phyloP scores from a whole-genome alignment of 345 rosid species.

The Hibiscus mutabilis region DNA sequence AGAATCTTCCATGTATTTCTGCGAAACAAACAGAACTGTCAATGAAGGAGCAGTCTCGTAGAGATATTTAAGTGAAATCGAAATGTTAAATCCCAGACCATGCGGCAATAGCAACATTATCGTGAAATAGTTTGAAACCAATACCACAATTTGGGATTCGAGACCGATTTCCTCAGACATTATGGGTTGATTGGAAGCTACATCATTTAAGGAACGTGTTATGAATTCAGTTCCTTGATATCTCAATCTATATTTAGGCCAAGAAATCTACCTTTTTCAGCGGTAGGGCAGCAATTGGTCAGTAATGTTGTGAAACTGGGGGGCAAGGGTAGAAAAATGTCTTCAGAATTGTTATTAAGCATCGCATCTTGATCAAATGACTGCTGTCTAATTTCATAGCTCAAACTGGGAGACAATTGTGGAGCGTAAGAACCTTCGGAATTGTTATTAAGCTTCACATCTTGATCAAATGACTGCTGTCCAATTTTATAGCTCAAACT shows the following conservation, averaged over 20 bases:
- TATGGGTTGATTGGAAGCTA: constrained; percentile 30
- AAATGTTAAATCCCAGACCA: constrained; percentile 1
- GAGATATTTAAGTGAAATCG: not conserved
- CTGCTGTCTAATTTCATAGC: constrained; percentile 35
- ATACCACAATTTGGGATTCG: constrained; percentile 73
- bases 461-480: not conserved
- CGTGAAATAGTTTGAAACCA: not conserved
- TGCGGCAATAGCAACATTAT: no score
- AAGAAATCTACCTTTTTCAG: constrained; percentile 40
- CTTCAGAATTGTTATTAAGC: constrained; percentile 20
- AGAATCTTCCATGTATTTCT: constrained; percentile 81
- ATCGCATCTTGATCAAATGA: constrained; percentile 20
- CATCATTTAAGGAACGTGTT: constrained; percentile 15
- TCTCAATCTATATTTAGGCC: not conserved
- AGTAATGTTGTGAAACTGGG: constrained; percentile 79
- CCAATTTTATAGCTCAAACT: constrained; percentile 31
- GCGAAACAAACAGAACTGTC: constrained; percentile 24
- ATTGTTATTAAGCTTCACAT: not conserved
- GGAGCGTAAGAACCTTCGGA: not conserved
- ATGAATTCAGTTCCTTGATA: constrained; percentile 11
- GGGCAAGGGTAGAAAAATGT: constrained; percentile 37
- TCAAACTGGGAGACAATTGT: constrained; percentile 24
- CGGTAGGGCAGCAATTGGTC: constrained; percentile 42
- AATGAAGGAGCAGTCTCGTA: not conserved
- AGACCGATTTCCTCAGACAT: constrained; percentile 37